Conservation (phyloP, 495 filamentous ascomycete species). For the Penicillium turbatum region DNA sequence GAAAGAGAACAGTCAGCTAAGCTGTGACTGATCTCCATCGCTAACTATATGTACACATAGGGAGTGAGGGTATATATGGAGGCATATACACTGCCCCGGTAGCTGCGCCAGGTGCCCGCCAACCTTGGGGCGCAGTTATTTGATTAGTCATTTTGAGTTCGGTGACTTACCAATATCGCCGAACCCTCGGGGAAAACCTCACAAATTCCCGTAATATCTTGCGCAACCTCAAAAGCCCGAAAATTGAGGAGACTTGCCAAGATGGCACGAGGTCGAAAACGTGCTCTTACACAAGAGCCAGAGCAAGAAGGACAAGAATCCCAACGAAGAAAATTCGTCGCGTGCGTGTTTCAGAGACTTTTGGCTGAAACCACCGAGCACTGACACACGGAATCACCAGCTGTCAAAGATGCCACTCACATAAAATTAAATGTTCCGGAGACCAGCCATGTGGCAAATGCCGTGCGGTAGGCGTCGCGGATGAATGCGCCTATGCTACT, state of each 20-base stretch:
- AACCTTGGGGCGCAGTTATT: too few relatives aligned
- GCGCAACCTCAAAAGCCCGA: neutral
- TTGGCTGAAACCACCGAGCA: neutral
- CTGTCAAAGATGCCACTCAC: slow-evolving; percentile 43
- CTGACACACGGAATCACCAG: slow-evolving; percentile 18
- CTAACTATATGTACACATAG: too few relatives aligned
- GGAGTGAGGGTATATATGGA: too few relatives aligned
- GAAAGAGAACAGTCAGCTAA: too few relatives aligned
- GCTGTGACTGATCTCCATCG: too few relatives aligned
- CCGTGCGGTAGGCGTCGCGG: slow-evolving; percentile 31
- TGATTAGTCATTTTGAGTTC: neutral
- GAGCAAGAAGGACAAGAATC: slow-evolving; percentile 13
- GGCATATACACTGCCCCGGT: too few relatives aligned
- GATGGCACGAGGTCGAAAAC: slow-evolving; percentile 20
- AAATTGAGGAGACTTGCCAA: neutral
- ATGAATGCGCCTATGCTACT: slow-evolving; percentile 36
- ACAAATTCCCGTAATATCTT: neutral
- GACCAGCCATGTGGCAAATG: slow-evolving; percentile 42
- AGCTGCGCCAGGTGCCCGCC: too few relatives aligned
- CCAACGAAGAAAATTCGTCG: slow-evolving; percentile 38
- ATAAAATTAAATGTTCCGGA: slow-evolving; percentile 47
- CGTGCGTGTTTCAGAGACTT: slow-evolving; percentile 20
- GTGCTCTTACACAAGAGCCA: slow-evolving; percentile 5
- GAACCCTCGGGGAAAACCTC: slow-evolving; percentile 10
- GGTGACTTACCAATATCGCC: neutral